A percentile compares a stretch with the other conserved stretches of the same genome.
Conservation (phyloP, 192 early-diverging fungal species). For the Rhizoclosmatium globosum region DNA sequence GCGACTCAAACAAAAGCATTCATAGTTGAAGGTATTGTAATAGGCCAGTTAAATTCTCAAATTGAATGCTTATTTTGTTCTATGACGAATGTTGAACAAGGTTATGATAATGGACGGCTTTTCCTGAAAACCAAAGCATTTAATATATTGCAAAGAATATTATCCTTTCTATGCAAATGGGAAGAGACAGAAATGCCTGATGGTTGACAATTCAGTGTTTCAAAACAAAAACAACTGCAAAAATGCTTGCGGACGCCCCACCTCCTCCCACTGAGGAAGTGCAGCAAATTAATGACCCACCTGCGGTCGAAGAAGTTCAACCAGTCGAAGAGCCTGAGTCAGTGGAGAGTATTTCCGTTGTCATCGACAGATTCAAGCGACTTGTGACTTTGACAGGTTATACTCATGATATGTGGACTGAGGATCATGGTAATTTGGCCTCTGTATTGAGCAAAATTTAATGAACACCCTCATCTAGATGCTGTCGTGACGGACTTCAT, state of each 20-base stretch:
- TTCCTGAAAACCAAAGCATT: no score
- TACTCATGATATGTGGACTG: slow-evolving; percentile 44
- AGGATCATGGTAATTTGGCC: slow-evolving; percentile 33
- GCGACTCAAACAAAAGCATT: no score
- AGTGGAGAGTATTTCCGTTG: not conserved
- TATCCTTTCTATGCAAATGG: no score
- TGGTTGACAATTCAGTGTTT: not conserved
- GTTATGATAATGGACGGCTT: no score
- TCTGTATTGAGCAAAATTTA: not conserved
- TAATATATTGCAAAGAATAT: no score
- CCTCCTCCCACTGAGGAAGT: not conserved
- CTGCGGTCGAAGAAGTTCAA: not conserved
- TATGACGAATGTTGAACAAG: no score
- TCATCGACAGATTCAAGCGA: slow-evolving; percentile 25
- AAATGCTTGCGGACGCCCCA: not conserved
- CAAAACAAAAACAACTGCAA: not conserved
- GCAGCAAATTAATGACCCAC: not conserved
- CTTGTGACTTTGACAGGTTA: slow-evolving; percentile 42
- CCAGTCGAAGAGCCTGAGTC: not conserved
- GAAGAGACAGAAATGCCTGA: no score
- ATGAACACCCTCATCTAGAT: slow-evolving; percentile 7
- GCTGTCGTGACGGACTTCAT: slow-evolving; percentile 17
- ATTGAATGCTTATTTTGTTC: no score
- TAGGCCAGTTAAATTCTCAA: no score
- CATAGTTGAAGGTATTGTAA: no score